Base-by-base conservation (phyloP, 768 basidiomycete species). In the Galerina marginata region DNA sequence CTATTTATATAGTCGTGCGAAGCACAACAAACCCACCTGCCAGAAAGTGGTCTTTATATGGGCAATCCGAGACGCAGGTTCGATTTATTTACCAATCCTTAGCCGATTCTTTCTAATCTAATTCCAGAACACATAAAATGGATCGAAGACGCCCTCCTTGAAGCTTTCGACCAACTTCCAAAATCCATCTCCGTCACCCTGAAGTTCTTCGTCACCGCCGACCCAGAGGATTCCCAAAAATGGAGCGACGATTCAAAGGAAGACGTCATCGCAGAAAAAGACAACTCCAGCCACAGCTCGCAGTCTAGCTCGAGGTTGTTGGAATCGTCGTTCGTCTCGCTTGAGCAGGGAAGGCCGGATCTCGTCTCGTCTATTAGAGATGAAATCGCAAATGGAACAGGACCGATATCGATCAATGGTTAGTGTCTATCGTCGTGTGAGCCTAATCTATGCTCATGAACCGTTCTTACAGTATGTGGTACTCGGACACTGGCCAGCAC, bases 391-490 rank as follows among this genome's bases (percentile, higher is more conserved):
- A 60, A 61, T 6, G 71, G 73, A 7, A 63, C 63, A 3, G 83
- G 81, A 6, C 69, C 73, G 5, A 72, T 85, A 65, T 79, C 80
- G 7, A 79, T 86, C 26, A 82, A 75, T 33, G 84, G 85, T 84
- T 57, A 7, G 79, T 72, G 0, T 12, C 37, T 11, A 23, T n/a
- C 23, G 45, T 11, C 20, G 20, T 59, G 23, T 33, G 38, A 38
- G 51, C 25, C 25, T 3, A 6, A 2, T 25, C 33, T 4, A 3
- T 47, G 14, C 26, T 62, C 39, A 53, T 44, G 7, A 6, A 12
- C 23, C 6, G 20, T 36, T 36, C 49, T 36, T 54, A 11, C 15
- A 86, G 85, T 85, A 0, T 87, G 85, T 50, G 85, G 85, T 3
- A 77, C 83, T 0, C 72, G 74, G 23, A 69, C 72, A 3, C 59